phyloP scores from a whole-genome alignment of 352 stramenopile species.

The Phytophthora pini region DNA sequence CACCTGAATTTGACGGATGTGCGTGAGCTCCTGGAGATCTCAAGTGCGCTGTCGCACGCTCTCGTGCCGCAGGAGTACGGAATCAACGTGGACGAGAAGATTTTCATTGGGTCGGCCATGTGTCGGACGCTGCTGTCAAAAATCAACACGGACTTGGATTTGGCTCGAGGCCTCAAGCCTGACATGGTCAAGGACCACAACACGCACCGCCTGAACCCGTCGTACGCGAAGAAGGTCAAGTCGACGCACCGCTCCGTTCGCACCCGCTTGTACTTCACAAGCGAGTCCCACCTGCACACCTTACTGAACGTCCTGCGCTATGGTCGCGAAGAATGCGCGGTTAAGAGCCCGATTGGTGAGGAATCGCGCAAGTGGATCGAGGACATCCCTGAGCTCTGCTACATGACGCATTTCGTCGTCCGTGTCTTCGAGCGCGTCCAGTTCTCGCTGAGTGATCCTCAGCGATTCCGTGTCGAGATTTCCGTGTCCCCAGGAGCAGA shows the following conservation, averaged over 20 bases:
- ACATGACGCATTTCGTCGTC: slow-evolving; percentile 99
- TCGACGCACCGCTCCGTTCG: slow-evolving; percentile 96
- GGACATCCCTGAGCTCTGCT: slow-evolving; percentile 97
- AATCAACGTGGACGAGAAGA: slow-evolving; percentile 90
- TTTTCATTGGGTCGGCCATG: slow-evolving; percentile 88
- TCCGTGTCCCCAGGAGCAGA: slow-evolving; percentile 84
- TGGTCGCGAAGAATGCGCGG: slow-evolving; percentile 61
- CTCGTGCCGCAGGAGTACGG: slow-evolving; percentile 90
- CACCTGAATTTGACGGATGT: slow-evolving; percentile 94
- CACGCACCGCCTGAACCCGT: slow-evolving; percentile 84
- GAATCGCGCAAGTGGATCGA: slow-evolving; percentile 88
- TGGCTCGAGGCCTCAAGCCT: slow-evolving; percentile 62
- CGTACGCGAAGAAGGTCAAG: slow-evolving; percentile 88
- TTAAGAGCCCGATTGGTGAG: slow-evolving; percentile 65
- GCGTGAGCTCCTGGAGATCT: slow-evolving; percentile 95
- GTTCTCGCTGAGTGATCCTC: slow-evolving; percentile 64
- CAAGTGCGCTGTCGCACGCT: slow-evolving; percentile 91
- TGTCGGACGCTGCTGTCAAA: slow-evolving; percentile 89
- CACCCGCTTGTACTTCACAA: slow-evolving; percentile 99
- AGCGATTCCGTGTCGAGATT: slow-evolving; percentile 87
- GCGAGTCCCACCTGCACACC: slow-evolving; percentile 98
- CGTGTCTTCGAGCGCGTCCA: slow-evolving; percentile 97
- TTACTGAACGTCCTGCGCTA: slow-evolving; percentile 98
- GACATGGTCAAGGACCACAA: slow-evolving; percentile 62
- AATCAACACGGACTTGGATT: slow-evolving; percentile 88